Evolutionary conservation across 2,329 filamentous ascomycete genomes (phyloP).

Genomic region (Onygena corvina): DNA sequence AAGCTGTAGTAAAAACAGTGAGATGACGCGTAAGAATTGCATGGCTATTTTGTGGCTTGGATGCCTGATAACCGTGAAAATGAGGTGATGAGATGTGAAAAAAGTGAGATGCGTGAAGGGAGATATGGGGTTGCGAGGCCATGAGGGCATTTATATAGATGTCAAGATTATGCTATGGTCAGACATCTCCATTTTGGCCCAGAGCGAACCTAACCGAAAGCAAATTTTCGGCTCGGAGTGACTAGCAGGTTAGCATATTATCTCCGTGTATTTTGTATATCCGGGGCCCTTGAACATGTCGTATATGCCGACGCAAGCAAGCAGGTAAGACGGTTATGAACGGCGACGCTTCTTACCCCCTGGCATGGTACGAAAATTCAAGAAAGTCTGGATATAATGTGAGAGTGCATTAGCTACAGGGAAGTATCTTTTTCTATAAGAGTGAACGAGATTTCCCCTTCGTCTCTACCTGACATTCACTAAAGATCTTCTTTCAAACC

Average conservation of each 20-base stretch:
- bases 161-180: too few relatives aligned
- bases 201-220: too few relatives aligned
- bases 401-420: too few relatives aligned
- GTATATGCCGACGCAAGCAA: background rate
- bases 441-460: too few relatives aligned
- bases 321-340: background rate
- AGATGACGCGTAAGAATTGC: conserved; percentile 2
- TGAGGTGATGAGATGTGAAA: background rate
- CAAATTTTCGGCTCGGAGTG: too few relatives aligned
- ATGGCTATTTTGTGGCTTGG: too few relatives aligned
- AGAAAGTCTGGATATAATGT: background rate
- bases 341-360: background rate
- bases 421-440: too few relatives aligned
- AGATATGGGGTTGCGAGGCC: background rate
- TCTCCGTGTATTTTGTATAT: too few relatives aligned
- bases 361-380: background rate
- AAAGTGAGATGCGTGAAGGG: background rate
- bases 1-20: conserved; percentile 6
- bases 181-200: too few relatives aligned
- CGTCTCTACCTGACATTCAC: background rate
- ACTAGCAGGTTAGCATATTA: too few relatives aligned
- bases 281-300: background rate
- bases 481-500: background rate
- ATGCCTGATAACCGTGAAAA: too few relatives aligned
- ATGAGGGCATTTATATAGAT: conserved; percentile 4